Conservation (phyloP, 805 yeast species). For the Nakazawaea molendinolei region DNA sequence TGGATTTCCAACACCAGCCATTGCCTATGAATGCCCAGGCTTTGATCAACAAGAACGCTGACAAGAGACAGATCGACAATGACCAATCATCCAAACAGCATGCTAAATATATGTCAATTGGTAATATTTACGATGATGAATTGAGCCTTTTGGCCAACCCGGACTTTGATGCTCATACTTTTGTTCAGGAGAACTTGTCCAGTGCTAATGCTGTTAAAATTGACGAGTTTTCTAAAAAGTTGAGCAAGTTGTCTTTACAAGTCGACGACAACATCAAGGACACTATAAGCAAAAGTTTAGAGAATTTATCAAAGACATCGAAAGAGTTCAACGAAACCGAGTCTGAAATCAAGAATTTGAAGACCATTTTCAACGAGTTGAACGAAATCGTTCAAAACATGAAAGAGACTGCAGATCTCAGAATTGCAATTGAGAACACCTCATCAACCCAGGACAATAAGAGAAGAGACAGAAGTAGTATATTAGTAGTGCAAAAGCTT, state of each 20-base stretch:
- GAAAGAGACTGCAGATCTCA: constrained; percentile 52
- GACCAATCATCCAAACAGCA: constrained; percentile 7
- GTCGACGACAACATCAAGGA: constrained; percentile 53
- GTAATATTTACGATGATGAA: constrained; percentile 13
- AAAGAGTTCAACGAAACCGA: constrained; percentile 59
- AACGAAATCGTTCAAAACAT: constrained; percentile 53
- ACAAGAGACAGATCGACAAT: constrained; percentile 13
- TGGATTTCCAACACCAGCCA: constrained; percentile 18
- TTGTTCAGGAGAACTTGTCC: constrained; percentile 43
- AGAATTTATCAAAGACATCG: constrained; percentile 52
- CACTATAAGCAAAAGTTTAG: constrained; percentile 56
- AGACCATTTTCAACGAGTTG: constrained; percentile 53
- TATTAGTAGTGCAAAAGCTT: constrained; percentile 66
- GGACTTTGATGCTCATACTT: constrained; percentile 40
- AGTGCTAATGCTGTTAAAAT: constrained; percentile 68
- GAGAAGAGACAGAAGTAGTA: constrained; percentile 60
- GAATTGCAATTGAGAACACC: constrained; percentile 38
- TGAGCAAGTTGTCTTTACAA: constrained; percentile 39
- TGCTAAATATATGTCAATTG: constrained; percentile 6
- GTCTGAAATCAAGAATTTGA: constrained; percentile 53
- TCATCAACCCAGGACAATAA: too few relatives aligned
- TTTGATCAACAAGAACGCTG: constrained; percentile 2
- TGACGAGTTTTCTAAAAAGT: constrained; percentile 56
- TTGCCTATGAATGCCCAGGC: constrained; percentile 20
- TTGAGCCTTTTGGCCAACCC: constrained; percentile 31